These are phyloP conservation scores for Podaxis sp. DNA, from an alignment of 768 basidiomycete genomes.

Conservation along the genomic window DNA sequence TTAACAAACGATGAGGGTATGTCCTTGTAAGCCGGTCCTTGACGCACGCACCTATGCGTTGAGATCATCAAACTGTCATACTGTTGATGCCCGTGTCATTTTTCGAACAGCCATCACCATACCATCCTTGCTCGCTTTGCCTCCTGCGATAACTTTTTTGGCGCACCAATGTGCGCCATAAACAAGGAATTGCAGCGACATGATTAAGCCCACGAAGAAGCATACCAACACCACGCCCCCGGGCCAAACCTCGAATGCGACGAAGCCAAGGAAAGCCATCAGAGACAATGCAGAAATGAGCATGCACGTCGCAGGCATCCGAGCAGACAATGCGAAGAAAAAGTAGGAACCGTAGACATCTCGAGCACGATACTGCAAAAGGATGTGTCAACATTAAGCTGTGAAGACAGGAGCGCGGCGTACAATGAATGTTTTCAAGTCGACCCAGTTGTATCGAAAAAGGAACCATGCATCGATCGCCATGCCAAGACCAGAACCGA, in stretches of 20 bases:
- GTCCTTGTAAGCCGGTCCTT: neutral
- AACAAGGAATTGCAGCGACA: slow-evolving; percentile 65
- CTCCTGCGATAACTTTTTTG: slow-evolving; percentile 21
- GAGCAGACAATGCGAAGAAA: slow-evolving; percentile 65
- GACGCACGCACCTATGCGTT: neutral
- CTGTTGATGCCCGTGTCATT: slow-evolving; percentile 10
- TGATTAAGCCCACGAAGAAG: slow-evolving; percentile 50
- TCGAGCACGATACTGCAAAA: slow-evolving; percentile 36
- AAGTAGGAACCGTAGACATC: slow-evolving; percentile 60
- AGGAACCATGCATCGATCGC: slow-evolving; percentile 63
- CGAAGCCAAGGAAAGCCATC: slow-evolving; percentile 53
- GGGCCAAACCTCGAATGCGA: slow-evolving; percentile 65
- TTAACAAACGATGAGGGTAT: neutral
- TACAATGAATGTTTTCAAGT: slow-evolving; percentile 50
- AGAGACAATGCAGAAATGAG: slow-evolving; percentile 52
- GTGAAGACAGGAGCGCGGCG: slow-evolving; percentile 13
- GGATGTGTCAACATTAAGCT: neutral
- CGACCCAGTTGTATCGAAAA: slow-evolving; percentile 53
- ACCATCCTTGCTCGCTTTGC: slow-evolving; percentile 17
- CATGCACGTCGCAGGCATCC: slow-evolving; percentile 60
- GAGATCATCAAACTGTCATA: neutral
- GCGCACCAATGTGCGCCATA: slow-evolving; percentile 41
- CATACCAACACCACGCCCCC: slow-evolving; percentile 55
- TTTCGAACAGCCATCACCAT: slow-evolving; percentile 19
- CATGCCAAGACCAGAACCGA: slow-evolving; percentile 63